phyloP scores from a whole-genome alignment of 2,329 filamentous ascomycete genomes.

The Leptoxyphium fumago region DNA sequence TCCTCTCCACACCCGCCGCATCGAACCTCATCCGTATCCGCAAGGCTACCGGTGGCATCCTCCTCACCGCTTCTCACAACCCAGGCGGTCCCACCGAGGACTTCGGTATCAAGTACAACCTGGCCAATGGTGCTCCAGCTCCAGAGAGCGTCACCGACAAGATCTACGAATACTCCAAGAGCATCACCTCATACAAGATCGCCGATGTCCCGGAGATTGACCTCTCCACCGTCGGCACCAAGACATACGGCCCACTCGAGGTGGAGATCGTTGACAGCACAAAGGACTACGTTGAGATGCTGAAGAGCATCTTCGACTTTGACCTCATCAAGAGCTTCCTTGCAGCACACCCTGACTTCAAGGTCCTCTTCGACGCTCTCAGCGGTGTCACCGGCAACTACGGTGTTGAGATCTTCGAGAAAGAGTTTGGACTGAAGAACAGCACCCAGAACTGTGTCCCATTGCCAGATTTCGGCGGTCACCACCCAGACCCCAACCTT shows the following conservation, averaged over 20 bases:
- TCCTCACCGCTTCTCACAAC: slow-evolving; percentile 96
- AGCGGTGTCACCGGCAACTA: slow-evolving; percentile 93
- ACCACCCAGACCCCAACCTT: slow-evolving; percentile 94
- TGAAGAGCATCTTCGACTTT: slow-evolving; percentile 99
- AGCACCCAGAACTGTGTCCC: slow-evolving; percentile 86
- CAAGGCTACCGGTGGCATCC: slow-evolving; percentile 89
- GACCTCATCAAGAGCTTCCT: slow-evolving; percentile 91
- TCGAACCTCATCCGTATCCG: slow-evolving; percentile 91
- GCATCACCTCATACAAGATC: slow-evolving; percentile 81
- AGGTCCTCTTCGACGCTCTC: slow-evolving; percentile 89
- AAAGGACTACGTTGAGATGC: slow-evolving; percentile 80
- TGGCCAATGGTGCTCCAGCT: slow-evolving; percentile 87
- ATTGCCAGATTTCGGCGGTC: slow-evolving; percentile 87
- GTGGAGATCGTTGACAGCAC: slow-evolving; percentile 93
- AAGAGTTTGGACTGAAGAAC: slow-evolving; percentile 72
- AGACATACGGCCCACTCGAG: slow-evolving; percentile 73
- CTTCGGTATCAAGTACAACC: slow-evolving; percentile 99
- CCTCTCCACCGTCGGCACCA: slow-evolving; percentile 64
- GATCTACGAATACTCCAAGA: slow-evolving; percentile 87
- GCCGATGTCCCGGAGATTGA: slow-evolving; percentile 76
- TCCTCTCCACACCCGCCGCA: slow-evolving; percentile 89
- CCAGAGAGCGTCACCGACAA: slow-evolving; percentile 96
- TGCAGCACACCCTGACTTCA: slow-evolving; percentile 74
- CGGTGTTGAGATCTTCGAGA: slow-evolving; percentile 84
- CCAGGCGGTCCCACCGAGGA: slow-evolving; percentile 92